phyloP scores from a whole-genome alignment of 352 stramenopile genomes.

The Phytopythium kandeliae region DNA sequence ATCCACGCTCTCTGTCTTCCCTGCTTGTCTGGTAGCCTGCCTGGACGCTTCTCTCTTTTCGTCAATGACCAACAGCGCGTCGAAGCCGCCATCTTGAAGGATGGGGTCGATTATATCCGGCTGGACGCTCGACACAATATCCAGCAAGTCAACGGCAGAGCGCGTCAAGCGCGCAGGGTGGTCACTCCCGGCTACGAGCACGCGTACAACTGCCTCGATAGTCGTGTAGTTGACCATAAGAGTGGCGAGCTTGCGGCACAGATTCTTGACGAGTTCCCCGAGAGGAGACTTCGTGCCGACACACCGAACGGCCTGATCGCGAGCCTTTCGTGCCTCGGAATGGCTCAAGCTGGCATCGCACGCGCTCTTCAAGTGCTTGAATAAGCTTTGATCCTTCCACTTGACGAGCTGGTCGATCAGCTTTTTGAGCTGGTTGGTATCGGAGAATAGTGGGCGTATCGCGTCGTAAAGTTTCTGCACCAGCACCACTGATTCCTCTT shows the following conservation, averaged over 20 bases:
- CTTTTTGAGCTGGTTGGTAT: conserved; percentile 47
- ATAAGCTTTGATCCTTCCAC: conserved; percentile 78
- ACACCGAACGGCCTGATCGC: conserved; percentile 69
- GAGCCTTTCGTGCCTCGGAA: conserved; percentile 36
- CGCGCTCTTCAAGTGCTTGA: conserved; percentile 64
- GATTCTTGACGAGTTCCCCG: conserved; percentile 73
- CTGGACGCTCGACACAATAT: conserved; percentile 39
- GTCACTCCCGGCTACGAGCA: conserved; percentile 24
- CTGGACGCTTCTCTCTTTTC: neutral
- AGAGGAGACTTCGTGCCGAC: conserved; percentile 75
- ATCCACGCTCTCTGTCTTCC: neutral
- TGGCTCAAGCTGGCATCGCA: conserved; percentile 47
- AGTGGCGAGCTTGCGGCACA: conserved; percentile 76
- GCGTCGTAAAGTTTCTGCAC: conserved; percentile 29
- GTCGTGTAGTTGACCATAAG: conserved; percentile 55
- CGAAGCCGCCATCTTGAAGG: conserved; percentile 35
- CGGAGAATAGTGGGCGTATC: conserved; percentile 47
- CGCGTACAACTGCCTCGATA: conserved; percentile 28
- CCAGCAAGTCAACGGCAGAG: conserved; percentile 44
- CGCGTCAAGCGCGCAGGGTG: conserved; percentile 40
- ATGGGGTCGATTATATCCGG: conserved; percentile 50
- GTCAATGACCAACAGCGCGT: conserved; percentile 35
- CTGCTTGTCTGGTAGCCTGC: neutral
- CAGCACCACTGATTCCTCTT: conserved; percentile 16
- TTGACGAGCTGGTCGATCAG: conserved; percentile 55